A percentile compares a stretch with the other conserved stretches of the same genome.
Conservation (phyloP, 306 rosid genomes). For the Ziziphus jujuba region DNA sequence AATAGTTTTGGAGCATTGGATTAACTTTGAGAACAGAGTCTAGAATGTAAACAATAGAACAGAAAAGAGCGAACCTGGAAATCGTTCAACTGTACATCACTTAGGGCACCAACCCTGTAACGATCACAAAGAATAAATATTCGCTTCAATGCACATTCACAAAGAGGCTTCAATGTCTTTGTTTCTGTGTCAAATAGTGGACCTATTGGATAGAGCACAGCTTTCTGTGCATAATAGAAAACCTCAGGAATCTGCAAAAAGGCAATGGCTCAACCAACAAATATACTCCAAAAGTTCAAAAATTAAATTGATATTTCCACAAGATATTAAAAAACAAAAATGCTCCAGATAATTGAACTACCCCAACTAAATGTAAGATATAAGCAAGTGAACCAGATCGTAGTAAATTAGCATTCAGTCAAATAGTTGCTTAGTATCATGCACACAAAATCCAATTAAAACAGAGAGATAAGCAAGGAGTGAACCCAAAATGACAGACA, state of each 20-base stretch:
- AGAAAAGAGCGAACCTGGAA: constrained; percentile 42
- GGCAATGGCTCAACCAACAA: not conserved
- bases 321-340: not conserved
- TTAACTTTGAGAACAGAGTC: not conserved
- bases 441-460: not conserved
- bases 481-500: no score
- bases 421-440: not conserved
- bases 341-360: not conserved
- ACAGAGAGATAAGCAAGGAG: no score
- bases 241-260: constrained; percentile 86
- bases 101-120: constrained; percentile 87
- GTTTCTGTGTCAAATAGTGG: constrained; percentile 97
- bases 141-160: constrained; percentile 90
- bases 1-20: not conserved
- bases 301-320: constrained; percentile 8
- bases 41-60: not conserved
- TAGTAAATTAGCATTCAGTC: constrained; percentile 7
- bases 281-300: not conserved
- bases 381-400: constrained; percentile 22
- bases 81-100: constrained; percentile 58
- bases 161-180: constrained; percentile 88
- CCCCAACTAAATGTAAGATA: not conserved
- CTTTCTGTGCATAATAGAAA: constrained; percentile 96
- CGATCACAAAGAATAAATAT: constrained; percentile 94
- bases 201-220: constrained; percentile 95